phyloP scores from a whole-genome alignment of 805 yeast genomes.

The Yarrowia sp. region DNA sequence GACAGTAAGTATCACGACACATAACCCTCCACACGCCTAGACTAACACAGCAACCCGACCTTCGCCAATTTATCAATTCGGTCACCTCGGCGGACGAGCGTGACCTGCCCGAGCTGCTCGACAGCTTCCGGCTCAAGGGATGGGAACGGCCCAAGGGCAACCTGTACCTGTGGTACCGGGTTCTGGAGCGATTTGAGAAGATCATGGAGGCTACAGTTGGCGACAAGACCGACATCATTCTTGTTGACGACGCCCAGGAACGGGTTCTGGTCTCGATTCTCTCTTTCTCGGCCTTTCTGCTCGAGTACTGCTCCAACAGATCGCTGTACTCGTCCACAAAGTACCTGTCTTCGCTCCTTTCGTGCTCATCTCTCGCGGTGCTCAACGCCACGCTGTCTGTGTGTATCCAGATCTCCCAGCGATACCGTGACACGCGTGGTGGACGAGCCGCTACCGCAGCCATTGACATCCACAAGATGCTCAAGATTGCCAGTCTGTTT shows the following conservation, averaged over 20 bases:
- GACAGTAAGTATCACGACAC: not conserved
- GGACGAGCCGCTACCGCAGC: constrained; percentile 48
- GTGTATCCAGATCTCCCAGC: constrained; percentile 57
- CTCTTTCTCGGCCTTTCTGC: constrained; percentile 57
- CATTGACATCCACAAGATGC: constrained; percentile 45
- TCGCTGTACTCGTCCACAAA: constrained; percentile 66
- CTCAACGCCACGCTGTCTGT: constrained; percentile 61
- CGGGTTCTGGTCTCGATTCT: constrained; percentile 51
- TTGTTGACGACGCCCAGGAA: constrained; percentile 50
- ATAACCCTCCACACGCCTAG: not conserved
- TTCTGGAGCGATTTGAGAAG: constrained; percentile 71
- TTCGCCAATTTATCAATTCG: constrained; percentile 29
- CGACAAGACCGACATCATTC: constrained; percentile 36
- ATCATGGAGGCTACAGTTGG: constrained; percentile 54
- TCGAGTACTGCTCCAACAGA: constrained; percentile 68
- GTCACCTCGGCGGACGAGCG: constrained; percentile 38
- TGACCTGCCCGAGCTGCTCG: constrained; percentile 45
- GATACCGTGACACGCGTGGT: constrained; percentile 50
- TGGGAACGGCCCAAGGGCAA: constrained; percentile 71
- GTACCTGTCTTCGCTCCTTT: constrained; percentile 56
- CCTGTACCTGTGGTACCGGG: constrained; percentile 71
- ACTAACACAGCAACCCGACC: constrained; percentile 29
- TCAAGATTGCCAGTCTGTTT: constrained; percentile 49
- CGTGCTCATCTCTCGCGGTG: constrained; percentile 58
- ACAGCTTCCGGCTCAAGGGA: constrained; percentile 37